Evolutionary conservation across 2,329 filamentous ascomycete species (phyloP).

Genomic region (Epichloe coenophiala): DNA sequence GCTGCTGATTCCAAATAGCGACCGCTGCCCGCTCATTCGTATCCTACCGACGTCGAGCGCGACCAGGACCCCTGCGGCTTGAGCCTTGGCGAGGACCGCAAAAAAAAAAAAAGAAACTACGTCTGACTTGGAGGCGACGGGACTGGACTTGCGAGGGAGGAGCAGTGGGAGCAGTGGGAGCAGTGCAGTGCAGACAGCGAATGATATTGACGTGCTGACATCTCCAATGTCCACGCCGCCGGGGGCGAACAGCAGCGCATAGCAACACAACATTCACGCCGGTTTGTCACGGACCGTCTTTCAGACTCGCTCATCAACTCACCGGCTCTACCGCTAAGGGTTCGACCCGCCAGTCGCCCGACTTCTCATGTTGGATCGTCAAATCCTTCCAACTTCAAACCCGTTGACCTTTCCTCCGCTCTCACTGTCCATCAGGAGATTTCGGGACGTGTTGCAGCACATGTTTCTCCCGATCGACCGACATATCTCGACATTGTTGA

Average conservation of each 20-base stretch:
- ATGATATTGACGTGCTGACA: neutral
- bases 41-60: neutral
- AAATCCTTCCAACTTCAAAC: neutral
- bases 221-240: neutral
- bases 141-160: no score
- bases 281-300: neutral
- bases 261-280: conserved; percentile 1
- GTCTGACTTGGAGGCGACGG: no score
- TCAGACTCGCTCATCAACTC: neutral
- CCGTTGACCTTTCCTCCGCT: neutral
- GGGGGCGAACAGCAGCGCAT: neutral
- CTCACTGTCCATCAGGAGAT: neutral
- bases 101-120: no score
- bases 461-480: neutral
- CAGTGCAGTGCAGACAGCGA: neutral
- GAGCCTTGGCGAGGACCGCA: neutral
- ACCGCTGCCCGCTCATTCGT: neutral
- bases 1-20: neutral
- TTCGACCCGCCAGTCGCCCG: neutral
- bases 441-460: neutral
- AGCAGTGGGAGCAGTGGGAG: neutral
- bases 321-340: neutral
- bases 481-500: neutral
- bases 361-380: neutral
- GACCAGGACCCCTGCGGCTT: neutral